Conservation (phyloP, 1,284 basidiomycete genomes). For the Amylostereum chailletii region DNA sequence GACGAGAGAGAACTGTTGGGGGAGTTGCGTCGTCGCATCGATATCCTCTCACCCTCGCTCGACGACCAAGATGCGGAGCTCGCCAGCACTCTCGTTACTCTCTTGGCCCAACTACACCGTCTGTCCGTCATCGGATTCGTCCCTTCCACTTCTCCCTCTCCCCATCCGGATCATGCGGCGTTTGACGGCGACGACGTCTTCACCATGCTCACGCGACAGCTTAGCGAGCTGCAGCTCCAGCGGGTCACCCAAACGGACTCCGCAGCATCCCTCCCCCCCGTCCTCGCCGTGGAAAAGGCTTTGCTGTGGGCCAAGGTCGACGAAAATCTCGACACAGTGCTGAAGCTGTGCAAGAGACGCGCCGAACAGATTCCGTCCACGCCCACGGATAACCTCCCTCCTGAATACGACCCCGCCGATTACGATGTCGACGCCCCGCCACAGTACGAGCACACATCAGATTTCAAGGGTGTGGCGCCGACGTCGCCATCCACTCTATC, state of each 20-base stretch:
- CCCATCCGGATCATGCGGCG: conserved; percentile 14
- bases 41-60: conserved; percentile 35
- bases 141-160: conserved; percentile 10
- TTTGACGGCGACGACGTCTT: conserved; percentile 35
- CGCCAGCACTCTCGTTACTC: conserved; percentile 53
- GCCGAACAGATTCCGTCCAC: conserved; percentile 23
- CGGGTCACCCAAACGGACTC: conserved; percentile 23
- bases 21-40: conserved; percentile 51
- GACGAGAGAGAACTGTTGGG: conserved; percentile 47
- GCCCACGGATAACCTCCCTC: conserved; percentile 41
- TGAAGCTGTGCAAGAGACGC: conserved; percentile 54
- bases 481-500: conserved; percentile 5
- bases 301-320: conserved; percentile 71
- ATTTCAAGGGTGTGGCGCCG: conserved; percentile 22
- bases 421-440: conserved; percentile 42
- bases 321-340: conserved; percentile 60
- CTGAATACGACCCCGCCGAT: conserved; percentile 54
- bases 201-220: conserved; percentile 54
- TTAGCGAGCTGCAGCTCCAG: conserved; percentile 58
- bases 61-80: conserved; percentile 45
- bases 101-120: conserved; percentile 58
- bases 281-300: conserved; percentile 50
- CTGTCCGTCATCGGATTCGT: conserved; percentile 33
- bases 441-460: conserved; percentile 41
- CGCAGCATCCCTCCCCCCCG: conserved; percentile 26